Conservation (phyloP, 257 asterid genomes). For the Nicotiana otophora region DNA sequence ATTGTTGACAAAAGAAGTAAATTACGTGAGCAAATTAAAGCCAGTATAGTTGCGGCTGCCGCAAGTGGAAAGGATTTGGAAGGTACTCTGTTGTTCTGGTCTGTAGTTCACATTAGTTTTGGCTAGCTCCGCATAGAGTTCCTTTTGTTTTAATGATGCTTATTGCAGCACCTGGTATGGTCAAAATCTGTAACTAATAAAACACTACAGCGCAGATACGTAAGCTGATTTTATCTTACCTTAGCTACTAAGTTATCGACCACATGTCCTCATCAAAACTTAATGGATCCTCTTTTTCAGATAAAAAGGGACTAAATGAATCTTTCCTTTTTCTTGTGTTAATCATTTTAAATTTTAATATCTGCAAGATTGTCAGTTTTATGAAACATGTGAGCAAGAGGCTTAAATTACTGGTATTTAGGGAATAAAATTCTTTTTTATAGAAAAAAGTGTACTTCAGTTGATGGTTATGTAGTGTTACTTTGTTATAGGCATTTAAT, state of each 20-base stretch:
- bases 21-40: slow-evolving; percentile 71
- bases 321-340: neutral
- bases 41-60: slow-evolving; percentile 75
- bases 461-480: neutral
- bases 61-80: slow-evolving; percentile 98
- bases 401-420: neutral
- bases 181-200: neutral
- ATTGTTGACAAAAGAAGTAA: slow-evolving; percentile 60
- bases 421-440: neutral
- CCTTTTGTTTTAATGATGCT: neutral
- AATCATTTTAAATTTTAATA: neutral
- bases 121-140: neutral
- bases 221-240: neutral
- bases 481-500: neutral
- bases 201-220: neutral
- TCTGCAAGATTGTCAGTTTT: neutral
- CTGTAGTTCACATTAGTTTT: slow-evolving; percentile 2
- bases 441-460: neutral
- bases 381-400: neutral
- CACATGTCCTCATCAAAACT: neutral
- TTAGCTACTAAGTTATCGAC: neutral
- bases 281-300: neutral
- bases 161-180: neutral
- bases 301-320: neutral
- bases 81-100: slow-evolving; percentile 38